These are phyloP conservation scores for Bimuria novae-zelandiae DNA, from an alignment of 2,329 filamentous ascomycete genomes.

Conservation along the genomic window DNA sequence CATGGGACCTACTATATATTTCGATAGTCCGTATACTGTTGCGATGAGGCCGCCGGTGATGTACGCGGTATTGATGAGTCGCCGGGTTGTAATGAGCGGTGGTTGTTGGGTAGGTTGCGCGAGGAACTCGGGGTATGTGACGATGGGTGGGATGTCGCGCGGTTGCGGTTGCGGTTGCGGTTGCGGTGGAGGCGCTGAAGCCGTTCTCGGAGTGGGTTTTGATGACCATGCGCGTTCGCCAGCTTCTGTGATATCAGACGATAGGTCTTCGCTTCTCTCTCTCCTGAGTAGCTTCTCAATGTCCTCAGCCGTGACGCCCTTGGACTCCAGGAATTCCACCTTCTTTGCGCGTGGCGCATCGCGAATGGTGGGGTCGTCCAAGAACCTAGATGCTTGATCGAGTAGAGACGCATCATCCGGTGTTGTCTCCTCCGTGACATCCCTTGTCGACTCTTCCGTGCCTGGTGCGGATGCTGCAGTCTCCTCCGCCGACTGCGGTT, in stretches of 20 bases:
- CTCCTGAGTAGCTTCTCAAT: slow-evolving; percentile 67
- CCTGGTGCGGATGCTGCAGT: slow-evolving; percentile 14
- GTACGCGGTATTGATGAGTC: slow-evolving; percentile 62
- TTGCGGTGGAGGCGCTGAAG: slow-evolving; percentile 4
- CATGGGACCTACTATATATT: slow-evolving; percentile 69
- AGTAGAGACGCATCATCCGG: slow-evolving; percentile 42
- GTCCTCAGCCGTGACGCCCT: slow-evolving; percentile 70
- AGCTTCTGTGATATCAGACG: slow-evolving; percentile 23
- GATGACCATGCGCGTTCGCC: slow-evolving; percentile 36
- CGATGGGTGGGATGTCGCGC: slow-evolving; percentile 62
- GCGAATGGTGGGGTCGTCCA: slow-evolving; percentile 74
- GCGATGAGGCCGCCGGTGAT: slow-evolving; percentile 60
- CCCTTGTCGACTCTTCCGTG: slow-evolving; percentile 13
- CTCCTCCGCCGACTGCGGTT: slow-evolving; percentile 18
- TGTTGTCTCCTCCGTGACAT: slow-evolving; percentile 9
- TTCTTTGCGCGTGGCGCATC: slow-evolving; percentile 74
- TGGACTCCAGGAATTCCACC: slow-evolving; percentile 74
- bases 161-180: slow-evolving; percentile 25
- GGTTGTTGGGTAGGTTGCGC: slow-evolving; percentile 62
- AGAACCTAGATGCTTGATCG: slow-evolving; percentile 74
- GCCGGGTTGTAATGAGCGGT: slow-evolving; percentile 62
- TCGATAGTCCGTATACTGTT: slow-evolving; percentile 70
- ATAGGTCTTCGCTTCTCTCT: slow-evolving; percentile 15
- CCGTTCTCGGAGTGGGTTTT: slow-evolving; percentile 23
- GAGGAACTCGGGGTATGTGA: slow-evolving; percentile 70